A percentile compares a stretch with the other conserved stretches of the same genome.
Evolutionary conservation across 2,329 filamentous ascomycete genomes (phyloP).

Genomic region (Hypoxylon sp.): DNA sequence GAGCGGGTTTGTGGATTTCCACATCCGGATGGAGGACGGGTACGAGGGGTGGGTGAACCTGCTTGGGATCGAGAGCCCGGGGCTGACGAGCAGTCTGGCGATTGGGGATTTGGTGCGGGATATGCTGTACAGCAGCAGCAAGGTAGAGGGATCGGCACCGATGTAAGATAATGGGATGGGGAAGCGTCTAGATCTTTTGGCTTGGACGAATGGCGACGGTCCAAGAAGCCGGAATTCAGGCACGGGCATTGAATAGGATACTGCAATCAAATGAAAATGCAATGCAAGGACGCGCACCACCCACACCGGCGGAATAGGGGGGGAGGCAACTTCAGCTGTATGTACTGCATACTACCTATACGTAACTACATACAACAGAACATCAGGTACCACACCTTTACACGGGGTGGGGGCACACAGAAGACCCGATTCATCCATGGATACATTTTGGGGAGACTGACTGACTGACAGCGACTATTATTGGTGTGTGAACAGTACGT

Average conservation of each 20-base stretch:
- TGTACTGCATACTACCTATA: not conserved
- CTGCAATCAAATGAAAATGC: not conserved
- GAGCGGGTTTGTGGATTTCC: conserved; percentile 85
- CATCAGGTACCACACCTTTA: not conserved
- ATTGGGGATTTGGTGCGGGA: conserved; percentile 82
- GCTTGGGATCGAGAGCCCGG: conserved; percentile 93
- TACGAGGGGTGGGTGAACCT: conserved; percentile 89
- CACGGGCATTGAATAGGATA: not conserved
- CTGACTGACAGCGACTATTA: conserved; percentile 11
- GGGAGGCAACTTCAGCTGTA: not conserved
- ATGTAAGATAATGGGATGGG: not conserved
- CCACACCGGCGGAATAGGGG: conserved; percentile 13
- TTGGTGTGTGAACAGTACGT: conserved; percentile 14
- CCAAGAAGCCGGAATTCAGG: not conserved
- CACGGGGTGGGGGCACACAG: not conserved
- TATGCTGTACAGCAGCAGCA: conserved; percentile 61
- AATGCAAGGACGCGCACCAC: conserved; percentile 1
- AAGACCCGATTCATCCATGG: not conserved
- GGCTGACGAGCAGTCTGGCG: conserved; percentile 87
- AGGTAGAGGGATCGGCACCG: conserved; percentile 29
- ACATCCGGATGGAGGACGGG: conserved; percentile 82
- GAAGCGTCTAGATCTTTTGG: not conserved
- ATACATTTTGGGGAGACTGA: not conserved
- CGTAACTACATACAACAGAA: not conserved
- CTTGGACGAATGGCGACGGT: conserved; percentile 6